Base-by-base conservation (phyloP, 2,329 filamentous ascomycete genomes). In the Aspergillus terreus region DNA sequence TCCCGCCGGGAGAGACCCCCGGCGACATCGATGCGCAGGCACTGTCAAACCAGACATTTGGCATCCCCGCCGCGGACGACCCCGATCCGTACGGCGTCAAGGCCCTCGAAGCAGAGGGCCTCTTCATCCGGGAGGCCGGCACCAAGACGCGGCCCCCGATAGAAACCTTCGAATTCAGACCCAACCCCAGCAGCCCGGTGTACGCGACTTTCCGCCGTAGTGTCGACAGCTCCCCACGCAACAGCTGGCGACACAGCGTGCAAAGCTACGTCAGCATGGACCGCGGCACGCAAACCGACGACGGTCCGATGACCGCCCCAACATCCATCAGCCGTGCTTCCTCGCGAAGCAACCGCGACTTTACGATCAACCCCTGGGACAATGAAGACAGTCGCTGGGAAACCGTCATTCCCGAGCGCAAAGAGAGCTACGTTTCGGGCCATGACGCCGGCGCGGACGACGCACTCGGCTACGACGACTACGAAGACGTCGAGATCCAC, bases 81-180 rank as follows among this genome's bases (percentile, higher is more conserved):
- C 91, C 92, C 0, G 92, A 97, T 67, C 92, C 92, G 0, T 97
- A 89, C 65, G 92, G 92, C 21, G 88, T 96, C 23, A 81, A 92
- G 57, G 92, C 92, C 6, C 75, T 97, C n/a, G 90, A 96, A 66
- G 67, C 65, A 4, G 88, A 91, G 54, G 92, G 92, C 2, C 76
- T 96, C 50, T 89, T 92, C 61, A 94, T 97, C 58, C 83, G 88
- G 47, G 92, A 96, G 73, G 92, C 92, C n/a, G 91, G 90, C 32
- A 87, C 86, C 2, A 82, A 84, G 46, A 78, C 82, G 49, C 79
- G 90, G 50, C 90, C 91, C 2, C 78, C 82, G 21, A 90, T 86
- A 74, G 90, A 86, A 52, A 83, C 87, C 59, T 95, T 96, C 68
- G 89, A 92, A 64, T 94, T 89, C 70, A 84, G 84, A 58, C 88